Base-by-base conservation (phyloP, 495 filamentous ascomycete species). In the Xeromyces bisporus region DNA sequence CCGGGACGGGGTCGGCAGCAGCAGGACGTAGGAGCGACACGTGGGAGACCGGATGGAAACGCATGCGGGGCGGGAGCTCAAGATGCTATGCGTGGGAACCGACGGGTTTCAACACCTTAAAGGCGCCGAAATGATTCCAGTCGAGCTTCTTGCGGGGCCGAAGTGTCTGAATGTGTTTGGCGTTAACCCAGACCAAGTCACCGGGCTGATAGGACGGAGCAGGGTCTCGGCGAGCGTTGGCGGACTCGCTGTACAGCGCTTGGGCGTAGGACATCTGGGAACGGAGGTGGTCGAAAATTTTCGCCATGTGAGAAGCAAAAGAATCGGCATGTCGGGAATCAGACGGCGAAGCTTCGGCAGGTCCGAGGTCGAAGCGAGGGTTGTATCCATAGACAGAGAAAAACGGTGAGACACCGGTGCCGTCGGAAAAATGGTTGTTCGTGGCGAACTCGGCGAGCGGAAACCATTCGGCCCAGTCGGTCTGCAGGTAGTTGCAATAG, bases 401-500 rank as follows among this genome's bases (percentile, higher is more conserved):
- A 31, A 33, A 51, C 1, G 0, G 38, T 31, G 3, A 15, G 1
- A 43, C 20, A 13, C n/a, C 3, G 12, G 33, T 27, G 11, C 6
- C 18, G 11, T 34, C 32, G 18, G 32, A 28, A 13, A 7, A 5
- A 26, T 10, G 20, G 21, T 18, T 13, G 15, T 23, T 24, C 13
- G 30, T 20, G 4, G 41, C 31, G 26, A 57, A 52, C 18, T 59
- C 12, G 9, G 41, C 37, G 2, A 47, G 31, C 7, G 33, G 43
- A 11, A 52, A 26, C 29, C 33, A 42, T 23, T 35, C 26, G 0
- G 25, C 23, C 51, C 32, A 60, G 34, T 59, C 26, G 26, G 52
- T 28, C 17, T 59, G 41, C 1, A 36, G 28, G 32, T 48, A 51
- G 20, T 42, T 43, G n/a, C 38, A 18, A 26, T 42, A 56, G 6